phyloP scores from a whole-genome alignment of 441 rosid genomes.

The Mallotus japonicus region DNA sequence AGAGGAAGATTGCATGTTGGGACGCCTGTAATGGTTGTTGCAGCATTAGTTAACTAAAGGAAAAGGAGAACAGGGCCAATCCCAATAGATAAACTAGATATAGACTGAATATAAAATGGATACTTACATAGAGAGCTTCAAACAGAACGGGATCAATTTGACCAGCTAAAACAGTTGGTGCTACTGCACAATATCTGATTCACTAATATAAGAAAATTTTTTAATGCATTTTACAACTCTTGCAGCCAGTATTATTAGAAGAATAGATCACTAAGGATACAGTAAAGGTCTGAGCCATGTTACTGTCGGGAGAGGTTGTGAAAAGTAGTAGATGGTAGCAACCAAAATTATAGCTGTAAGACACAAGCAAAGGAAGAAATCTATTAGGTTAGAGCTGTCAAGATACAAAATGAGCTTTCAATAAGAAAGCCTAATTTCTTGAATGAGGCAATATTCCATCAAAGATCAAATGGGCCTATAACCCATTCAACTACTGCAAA shows the following conservation, averaged over 20 bases:
- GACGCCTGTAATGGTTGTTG: slow-evolving; percentile 60
- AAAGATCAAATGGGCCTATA: background rate
- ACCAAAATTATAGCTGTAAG: slow-evolving; percentile 79
- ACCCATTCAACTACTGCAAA: background rate
- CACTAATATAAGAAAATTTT: slow-evolving; percentile 33
- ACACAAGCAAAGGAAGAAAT: slow-evolving; percentile 21
- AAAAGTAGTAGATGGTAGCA: slow-evolving; percentile 69
- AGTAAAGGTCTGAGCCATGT: slow-evolving; percentile 71
- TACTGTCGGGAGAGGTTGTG: slow-evolving; percentile 51
- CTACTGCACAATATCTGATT: slow-evolving; percentile 78
- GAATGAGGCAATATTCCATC: background rate
- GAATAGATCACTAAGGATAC: slow-evolving; percentile 58
- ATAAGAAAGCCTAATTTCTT: no score
- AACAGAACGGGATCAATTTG: slow-evolving; percentile 78
- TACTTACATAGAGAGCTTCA: slow-evolving; percentile 87
- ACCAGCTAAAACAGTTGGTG: slow-evolving; percentile 83
- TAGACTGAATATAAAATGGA: slow-evolving; percentile 1
- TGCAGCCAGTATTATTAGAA: slow-evolving; percentile 1
- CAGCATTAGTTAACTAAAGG: slow-evolving; percentile 10
- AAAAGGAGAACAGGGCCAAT: background rate
- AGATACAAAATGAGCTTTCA: no score
- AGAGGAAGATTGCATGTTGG: slow-evolving; percentile 88
- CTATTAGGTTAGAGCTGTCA: background rate
- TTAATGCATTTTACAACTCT: slow-evolving; percentile 11
- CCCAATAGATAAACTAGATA: slow-evolving; percentile 5